phyloP scores from a whole-genome alignment of 768 basidiomycete species.

The Amanita inopinata region DNA sequence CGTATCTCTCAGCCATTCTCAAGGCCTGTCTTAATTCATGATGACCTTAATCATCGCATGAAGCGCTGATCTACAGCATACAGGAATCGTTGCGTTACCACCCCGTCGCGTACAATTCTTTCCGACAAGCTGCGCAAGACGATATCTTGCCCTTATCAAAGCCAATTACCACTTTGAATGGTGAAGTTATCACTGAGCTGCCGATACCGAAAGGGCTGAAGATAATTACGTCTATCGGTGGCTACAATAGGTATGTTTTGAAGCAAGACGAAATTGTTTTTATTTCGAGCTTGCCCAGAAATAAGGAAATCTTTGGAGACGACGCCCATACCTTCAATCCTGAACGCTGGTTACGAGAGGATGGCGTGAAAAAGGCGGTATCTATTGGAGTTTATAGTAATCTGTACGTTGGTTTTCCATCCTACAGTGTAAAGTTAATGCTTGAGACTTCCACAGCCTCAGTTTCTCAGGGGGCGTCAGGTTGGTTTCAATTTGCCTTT shows the following conservation, averaged over 20 bases:
- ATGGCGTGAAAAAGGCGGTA: conserved; percentile 29
- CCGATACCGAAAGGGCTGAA: conserved; percentile 13
- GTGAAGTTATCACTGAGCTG: conserved; percentile 35
- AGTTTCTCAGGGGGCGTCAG: conserved; percentile 24
- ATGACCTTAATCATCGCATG: no score
- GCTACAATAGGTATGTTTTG: conserved; percentile 38
- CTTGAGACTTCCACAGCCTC: conserved; percentile 12
- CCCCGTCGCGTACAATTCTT: conserved; percentile 26
- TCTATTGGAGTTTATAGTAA: conserved; percentile 40
- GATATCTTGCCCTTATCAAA: conserved; percentile 49
- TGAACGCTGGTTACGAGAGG: conserved; percentile 34
- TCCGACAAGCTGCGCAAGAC: conserved; percentile 35
- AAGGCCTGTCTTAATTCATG: no score
- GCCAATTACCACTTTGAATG: conserved; percentile 36
- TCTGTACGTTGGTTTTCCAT: conserved; percentile 22
- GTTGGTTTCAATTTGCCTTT: conserved; percentile 12
- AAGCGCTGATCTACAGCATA: no score
- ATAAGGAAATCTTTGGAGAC: conserved; percentile 34
- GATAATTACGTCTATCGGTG: conserved; percentile 19
- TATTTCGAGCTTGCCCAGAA: conserved; percentile 17
- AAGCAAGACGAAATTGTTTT: neutral
- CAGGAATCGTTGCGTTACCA: conserved; percentile 40
- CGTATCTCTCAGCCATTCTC: conserved; percentile 34
- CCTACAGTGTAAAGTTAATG: neutral
- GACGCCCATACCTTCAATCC: conserved; percentile 39